Percentiles rank a stretch among this genome's conserved stretches.
These are phyloP conservation scores for Sextonia rubra DNA, from an alignment of 164 flowering plant genomes.

Conservation along the genomic window DNA sequence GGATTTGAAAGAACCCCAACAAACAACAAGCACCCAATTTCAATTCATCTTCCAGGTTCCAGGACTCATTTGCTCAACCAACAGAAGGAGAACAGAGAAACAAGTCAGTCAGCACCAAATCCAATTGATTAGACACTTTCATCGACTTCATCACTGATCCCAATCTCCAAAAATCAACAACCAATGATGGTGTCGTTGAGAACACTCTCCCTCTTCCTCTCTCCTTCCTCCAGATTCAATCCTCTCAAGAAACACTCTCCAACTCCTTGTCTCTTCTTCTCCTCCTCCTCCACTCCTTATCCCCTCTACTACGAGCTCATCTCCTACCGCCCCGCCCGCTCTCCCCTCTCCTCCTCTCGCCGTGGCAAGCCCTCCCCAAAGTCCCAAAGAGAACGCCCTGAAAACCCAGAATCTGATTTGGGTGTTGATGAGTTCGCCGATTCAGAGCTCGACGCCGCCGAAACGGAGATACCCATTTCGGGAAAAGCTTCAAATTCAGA, in stretches of 20 bases:
- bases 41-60: too few relatives aligned
- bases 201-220: neutral
- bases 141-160: too few relatives aligned
- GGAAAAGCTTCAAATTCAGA: neutral
- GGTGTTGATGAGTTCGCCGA: conserved; percentile 66
- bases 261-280: conserved; percentile 11
- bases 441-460: conserved; percentile 28
- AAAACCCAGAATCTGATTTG: conserved; percentile 25
- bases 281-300: conserved; percentile 58
- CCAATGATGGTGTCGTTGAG: neutral
- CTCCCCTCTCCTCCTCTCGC: conserved; percentile 21
- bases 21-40: too few relatives aligned
- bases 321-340: conserved; percentile 46
- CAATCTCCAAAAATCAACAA: neutral
- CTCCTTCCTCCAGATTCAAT: conserved; percentile 11
- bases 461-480: conserved; percentile 3
- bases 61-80: too few relatives aligned
- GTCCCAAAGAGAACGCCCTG: conserved; percentile 7
- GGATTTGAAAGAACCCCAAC: too few relatives aligned
- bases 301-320: conserved; percentile 94
- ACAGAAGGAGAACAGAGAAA: too few relatives aligned
- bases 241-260: conserved; percentile 5
- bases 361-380: conserved; percentile 5
- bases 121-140: too few relatives aligned
- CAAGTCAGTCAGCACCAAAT: too few relatives aligned